Evolutionary conservation across 106 monocot species (phyloP), one percentile per base, ranked within the genome.

Genomic region (Dendrobium huoshanense): DNA sequence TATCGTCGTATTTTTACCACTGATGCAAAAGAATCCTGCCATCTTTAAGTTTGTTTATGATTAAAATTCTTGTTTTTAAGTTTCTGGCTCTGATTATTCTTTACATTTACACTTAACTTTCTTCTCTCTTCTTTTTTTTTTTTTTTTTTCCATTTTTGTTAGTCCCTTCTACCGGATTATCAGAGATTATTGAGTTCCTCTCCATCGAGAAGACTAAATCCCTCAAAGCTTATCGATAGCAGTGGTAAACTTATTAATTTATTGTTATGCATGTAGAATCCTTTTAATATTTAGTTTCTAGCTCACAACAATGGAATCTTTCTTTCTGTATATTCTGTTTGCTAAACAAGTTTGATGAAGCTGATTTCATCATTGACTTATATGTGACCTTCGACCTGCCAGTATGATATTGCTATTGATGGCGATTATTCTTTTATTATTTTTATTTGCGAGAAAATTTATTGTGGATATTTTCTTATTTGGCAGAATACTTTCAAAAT

Each of bases 161-260:
- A 97, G 94, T 89, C 97, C 81, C 80, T 97, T 48, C 89, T 97
- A 86, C 94, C 97, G 83, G 97, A 97, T 88, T 97, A 97, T 79
- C 97, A 97, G 82, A 92, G 97, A 83, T 89, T 97, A 20, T 84
- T 97, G 85, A 97, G 97, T 84, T 97, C 97, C 37, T 59, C 78
- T 17, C 97, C 97, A 19, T 91, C 97, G 55, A 87, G 97, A 68
- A 94, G 97, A 83, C 55, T 97, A 82, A 97, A 97, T 79, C 80
- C 97, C 75, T 92, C 89, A 75, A 97, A 94, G 82, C 92, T 97
- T 61, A 90, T 90, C 45, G 97, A 91, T 61, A 97, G 92, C 78
- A 91, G 94, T 73, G 97, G 97, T 90, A 87, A 86, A 90, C 80
- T 79, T 78, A 19, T 82, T 51, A 79, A 37, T 25, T 45, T 19